A percentile compares a stretch with the other conserved stretches of the same genome.
These are phyloP conservation scores for Prunus dulcis DNA, from an alignment of 306 rosid genomes.

Conservation along the genomic window DNA sequence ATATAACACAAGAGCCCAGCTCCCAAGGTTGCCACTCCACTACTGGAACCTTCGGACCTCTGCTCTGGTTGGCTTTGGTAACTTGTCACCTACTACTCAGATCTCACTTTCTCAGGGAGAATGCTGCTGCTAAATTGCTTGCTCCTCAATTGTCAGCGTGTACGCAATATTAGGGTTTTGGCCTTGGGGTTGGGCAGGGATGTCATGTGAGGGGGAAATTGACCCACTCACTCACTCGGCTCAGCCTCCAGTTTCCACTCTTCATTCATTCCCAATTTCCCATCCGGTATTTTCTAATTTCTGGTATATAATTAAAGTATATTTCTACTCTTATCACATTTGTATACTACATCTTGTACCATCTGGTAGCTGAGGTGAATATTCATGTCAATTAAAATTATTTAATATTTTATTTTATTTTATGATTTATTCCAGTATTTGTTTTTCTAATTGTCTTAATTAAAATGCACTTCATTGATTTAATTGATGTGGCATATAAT, in stretches of 20 bases:
- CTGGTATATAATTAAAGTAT: not conserved
- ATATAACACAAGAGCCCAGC: not conserved
- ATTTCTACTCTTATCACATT: no score
- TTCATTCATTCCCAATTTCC: not conserved
- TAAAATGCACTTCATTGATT: no score
- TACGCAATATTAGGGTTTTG: conserved; percentile 14
- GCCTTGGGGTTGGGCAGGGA: not conserved
- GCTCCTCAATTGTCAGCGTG: not conserved
- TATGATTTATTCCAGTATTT: no score
- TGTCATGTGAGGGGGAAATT: conserved; percentile 17
- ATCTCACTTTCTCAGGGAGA: not conserved
- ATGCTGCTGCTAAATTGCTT: not conserved
- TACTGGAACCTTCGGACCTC: not conserved
- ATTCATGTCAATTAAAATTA: no score
- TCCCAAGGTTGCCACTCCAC: not conserved
- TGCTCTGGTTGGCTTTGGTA: not conserved
- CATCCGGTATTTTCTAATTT: not conserved
- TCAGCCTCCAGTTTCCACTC: not conserved
- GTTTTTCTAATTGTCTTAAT: no score
- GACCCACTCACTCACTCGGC: not conserved
- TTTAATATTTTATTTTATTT: no score
- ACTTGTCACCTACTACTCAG: not conserved
- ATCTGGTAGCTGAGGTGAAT: no score
- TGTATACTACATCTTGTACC: no score
- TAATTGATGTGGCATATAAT: no score